Evolutionary conservation across 2,329 filamentous ascomycete genomes (phyloP), one percentile per base, ranked within the genome.

Genomic region (Pyrenochaeta sp.): DNA sequence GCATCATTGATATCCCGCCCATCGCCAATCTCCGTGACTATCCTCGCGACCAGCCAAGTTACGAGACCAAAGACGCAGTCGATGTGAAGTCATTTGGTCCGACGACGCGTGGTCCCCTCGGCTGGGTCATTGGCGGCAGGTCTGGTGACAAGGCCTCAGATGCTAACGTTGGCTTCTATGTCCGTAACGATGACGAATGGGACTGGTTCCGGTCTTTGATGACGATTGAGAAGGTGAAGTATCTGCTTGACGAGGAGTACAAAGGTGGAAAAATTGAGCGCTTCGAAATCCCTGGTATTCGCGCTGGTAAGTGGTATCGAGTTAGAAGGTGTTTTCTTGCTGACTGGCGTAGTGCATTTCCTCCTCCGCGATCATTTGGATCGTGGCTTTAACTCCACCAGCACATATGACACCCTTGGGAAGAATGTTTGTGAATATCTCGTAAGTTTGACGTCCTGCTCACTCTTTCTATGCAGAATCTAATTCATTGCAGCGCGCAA

Each of bases 361-460:
- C 64, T 82, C 28, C 62, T 83, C 24, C 72, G 80, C 50, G 80
- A 83, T 62, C 80, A 82, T 56, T 64, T 82, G 3, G 79, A 81
- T 52, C 71, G 79, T 0, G 79, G 79, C 0, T 78, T 78, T 61
- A 77, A 78, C 34, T 74, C 74, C 1, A 78, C 75, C 7, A 73
- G 71, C 51, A 72, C 73, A 1, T 79, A 81, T 34, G 81, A 82
- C 60, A 77, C 75, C 0, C 69, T 83, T 3, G 81, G 80, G 0
- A 83, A 82, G 73, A 79, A 79, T 27, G 71, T 77, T 39, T 72
- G 69, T 7, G 80, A 83, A 72, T 83, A 80, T 43, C 25, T 51
- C 5, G 32, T 19, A 48, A 36, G 32, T 9, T 12, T 36, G 12
- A 36, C 32, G 12, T 36, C 32, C 3, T 36, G 32, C 32, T 36